Evolutionary conservation across 2,329 filamentous ascomycete species (phyloP).

Genomic region (Acrocalymma vagum): DNA sequence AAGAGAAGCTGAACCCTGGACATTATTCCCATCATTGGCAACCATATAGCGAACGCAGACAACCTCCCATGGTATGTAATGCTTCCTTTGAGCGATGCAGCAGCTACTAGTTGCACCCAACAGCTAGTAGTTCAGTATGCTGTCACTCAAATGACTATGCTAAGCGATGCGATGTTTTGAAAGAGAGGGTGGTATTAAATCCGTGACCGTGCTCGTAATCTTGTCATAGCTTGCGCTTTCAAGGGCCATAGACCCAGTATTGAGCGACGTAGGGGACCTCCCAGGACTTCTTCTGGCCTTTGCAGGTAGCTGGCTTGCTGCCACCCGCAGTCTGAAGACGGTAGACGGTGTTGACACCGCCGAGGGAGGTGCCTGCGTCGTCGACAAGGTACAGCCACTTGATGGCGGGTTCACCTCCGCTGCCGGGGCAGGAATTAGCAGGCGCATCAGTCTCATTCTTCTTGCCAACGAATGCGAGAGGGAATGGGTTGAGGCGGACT

Average conservation of each 20-base stretch:
- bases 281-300: conserved; percentile 37
- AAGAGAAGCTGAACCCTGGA: too few species aligned
- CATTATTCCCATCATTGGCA: too few species aligned
- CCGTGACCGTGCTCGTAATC: too few species aligned
- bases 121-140: too few species aligned
- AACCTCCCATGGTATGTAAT: too few species aligned
- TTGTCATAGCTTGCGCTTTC: too few species aligned
- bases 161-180: too few species aligned
- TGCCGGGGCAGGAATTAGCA: conserved; percentile 44
- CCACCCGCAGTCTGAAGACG: conserved; percentile 59
- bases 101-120: too few species aligned
- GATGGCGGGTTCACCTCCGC: conserved; percentile 45
- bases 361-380: conserved; percentile 44
- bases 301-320: conserved; percentile 50
- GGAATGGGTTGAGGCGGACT: conserved; percentile 49
- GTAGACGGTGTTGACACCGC: conserved; percentile 56
- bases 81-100: too few species aligned
- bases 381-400: conserved; percentile 58
- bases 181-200: too few species aligned
- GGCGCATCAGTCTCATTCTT: conserved; percentile 63
- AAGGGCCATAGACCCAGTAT: conserved; percentile 55
- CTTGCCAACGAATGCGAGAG: conserved; percentile 57
- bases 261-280: conserved; percentile 55
- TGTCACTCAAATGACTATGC: too few species aligned
- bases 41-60: too few species aligned